Conservation (phyloP, 2,329 filamentous ascomycete species). For the Penicillium olsonii region DNA sequence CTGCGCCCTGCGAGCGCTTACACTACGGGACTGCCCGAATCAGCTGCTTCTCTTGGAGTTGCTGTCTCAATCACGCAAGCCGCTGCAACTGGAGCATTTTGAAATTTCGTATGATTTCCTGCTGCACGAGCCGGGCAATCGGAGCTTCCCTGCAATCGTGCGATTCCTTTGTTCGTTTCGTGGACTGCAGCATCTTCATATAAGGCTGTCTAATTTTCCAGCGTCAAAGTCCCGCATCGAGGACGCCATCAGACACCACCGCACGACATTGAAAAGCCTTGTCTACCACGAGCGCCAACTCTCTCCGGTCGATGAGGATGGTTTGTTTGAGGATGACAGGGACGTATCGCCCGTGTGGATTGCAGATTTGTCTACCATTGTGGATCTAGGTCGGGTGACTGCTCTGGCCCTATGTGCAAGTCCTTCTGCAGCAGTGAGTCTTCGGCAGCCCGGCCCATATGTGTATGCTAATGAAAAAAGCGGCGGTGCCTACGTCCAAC, state of each 20-base stretch:
- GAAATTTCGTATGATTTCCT: not conserved
- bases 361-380: constrained; percentile 1
- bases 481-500: not conserved
- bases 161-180: constrained; percentile 10
- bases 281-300: constrained; percentile 13
- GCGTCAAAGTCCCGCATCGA: not conserved
- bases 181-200: constrained; percentile 10
- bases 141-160: not conserved
- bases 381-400: constrained; percentile 1
- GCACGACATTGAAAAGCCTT: constrained; percentile 5
- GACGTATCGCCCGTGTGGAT: constrained; percentile 9
- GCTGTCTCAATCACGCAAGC: not conserved
- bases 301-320: constrained; percentile 3
- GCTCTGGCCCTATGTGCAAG: constrained; percentile 7
- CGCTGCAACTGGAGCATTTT: not conserved
- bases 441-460: not conserved
- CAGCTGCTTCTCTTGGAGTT: no score
- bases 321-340: constrained; percentile 9
- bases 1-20: no score
- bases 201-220: constrained; percentile 12
- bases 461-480: constrained; percentile 1
- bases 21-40: no score
- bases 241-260: constrained; percentile 6
- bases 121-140: not conserved
- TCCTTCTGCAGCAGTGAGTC: constrained; percentile 8